Percentiles rank a stretch among this genome's conserved stretches.
Conservation (phyloP, 1,284 basidiomycete genomes). For the Cutaneotrichosporon dermatis region DNA sequence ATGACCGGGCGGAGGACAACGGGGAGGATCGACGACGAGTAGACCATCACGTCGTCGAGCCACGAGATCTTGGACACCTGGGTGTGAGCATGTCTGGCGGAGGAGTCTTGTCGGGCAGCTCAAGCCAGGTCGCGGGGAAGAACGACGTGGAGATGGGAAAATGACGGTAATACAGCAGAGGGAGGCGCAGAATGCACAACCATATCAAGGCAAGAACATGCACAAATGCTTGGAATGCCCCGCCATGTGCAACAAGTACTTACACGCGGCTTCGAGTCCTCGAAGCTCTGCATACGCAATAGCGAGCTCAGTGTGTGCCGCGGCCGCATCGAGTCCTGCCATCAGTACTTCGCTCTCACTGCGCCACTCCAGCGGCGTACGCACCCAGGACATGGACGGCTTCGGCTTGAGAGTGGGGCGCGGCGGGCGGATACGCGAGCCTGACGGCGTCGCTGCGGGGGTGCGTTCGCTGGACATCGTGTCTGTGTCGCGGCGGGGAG, state of each 20-base stretch:
- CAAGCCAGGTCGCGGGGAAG: too few species aligned
- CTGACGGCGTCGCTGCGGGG: not conserved
- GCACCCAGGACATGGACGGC: not conserved
- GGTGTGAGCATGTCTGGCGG: not conserved
- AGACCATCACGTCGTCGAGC: slow-evolving; percentile 76
- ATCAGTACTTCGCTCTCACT: too few species aligned
- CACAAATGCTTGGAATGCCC: too few species aligned
- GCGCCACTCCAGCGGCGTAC: too few species aligned
- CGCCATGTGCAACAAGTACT: too few species aligned
- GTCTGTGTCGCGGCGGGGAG: too few species aligned
- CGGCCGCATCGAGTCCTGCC: not conserved
- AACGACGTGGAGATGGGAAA: too few species aligned
- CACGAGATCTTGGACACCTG: slow-evolving; percentile 67
- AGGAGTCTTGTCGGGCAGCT: too few species aligned
- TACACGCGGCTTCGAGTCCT: slow-evolving; percentile 43
- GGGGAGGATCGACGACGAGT: slow-evolving; percentile 59
- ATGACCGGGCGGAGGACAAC: slow-evolving; percentile 59
- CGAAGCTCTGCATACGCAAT: slow-evolving; percentile 38
- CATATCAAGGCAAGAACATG: too few species aligned
- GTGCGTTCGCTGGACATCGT: too few species aligned
- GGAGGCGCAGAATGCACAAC: too few species aligned
- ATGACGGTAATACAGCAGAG: too few species aligned
- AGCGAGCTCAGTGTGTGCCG: slow-evolving; percentile 33
- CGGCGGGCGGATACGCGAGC: not conserved
- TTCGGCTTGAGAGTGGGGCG: not conserved